phyloP scores from a whole-genome alignment of 2,329 filamentous ascomycete species.

The Colletotrichum siamense region DNA sequence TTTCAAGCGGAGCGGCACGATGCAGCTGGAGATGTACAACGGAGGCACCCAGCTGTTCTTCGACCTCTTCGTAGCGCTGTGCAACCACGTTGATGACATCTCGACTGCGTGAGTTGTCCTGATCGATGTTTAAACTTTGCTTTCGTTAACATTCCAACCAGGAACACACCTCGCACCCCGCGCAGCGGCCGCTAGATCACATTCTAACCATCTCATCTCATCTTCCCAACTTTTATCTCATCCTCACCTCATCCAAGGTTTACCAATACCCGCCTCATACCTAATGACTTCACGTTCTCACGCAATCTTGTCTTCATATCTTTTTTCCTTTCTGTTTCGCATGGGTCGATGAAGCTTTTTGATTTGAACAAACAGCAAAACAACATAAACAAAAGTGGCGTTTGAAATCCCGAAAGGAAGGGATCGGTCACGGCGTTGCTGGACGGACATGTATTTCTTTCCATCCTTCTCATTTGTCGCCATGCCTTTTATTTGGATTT shows the following conservation, averaged over 20 bases:
- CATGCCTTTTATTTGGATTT: neutral
- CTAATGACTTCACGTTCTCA: constrained; percentile 29
- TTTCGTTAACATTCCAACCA: neutral
- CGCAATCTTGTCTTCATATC: neutral
- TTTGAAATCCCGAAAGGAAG: neutral
- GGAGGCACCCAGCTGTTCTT: constrained; percentile 88
- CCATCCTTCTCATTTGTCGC: constrained; percentile 6
- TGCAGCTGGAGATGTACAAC: constrained; percentile 93
- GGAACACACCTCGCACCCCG: constrained; percentile 39
- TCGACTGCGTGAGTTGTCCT: constrained; percentile 55
- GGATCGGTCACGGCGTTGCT: neutral
- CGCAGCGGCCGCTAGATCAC: constrained; percentile 43
- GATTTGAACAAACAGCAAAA: constrained; percentile 11
- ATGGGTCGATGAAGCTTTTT: neutral
- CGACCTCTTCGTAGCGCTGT: constrained; percentile 90
- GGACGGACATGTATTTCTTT: constrained; percentile 9
- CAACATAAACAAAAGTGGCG: constrained; percentile 14
- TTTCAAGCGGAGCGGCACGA: constrained; percentile 92
- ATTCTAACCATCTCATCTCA: neutral
- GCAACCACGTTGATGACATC: constrained; percentile 84
- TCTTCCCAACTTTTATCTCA: neutral
- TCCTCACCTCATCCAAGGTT: neutral
- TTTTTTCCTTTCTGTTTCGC: neutral
- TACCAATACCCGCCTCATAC: constrained; percentile 6
- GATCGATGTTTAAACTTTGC: neutral